Base-by-base conservation (phyloP, 2,329 filamentous ascomycete species). In the Colletotrichum gloeosporioides region DNA sequence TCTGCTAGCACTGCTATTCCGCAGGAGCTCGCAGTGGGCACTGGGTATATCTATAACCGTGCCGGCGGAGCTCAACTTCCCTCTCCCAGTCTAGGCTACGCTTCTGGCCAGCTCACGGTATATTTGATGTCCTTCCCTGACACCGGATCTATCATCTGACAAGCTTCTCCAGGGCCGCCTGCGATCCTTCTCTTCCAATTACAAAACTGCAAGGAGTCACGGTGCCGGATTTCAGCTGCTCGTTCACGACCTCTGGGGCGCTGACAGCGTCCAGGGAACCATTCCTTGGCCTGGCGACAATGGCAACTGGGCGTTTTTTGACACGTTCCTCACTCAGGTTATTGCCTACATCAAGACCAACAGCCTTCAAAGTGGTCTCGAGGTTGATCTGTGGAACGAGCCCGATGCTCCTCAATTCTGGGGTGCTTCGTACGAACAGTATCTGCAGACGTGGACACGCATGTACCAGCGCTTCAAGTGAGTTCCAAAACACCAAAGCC, bases 331-430 rank as follows among this genome's bases (percentile, higher is more conserved):
- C 3, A 53, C 44, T 12, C 44, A 53, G 12, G 44, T 53, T 0
- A 53, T 53, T 53, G 44, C 44, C 0, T 13, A 8, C n/a, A 53
- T 53, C 44, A 53, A 53, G n/a, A 53, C 6, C 10, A 53, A 22
- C 44, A 53, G 22, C 29, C 59, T 73, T 12, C 39, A 31, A 31
- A 57, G 44, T 15, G 75, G 66, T 4, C 67, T 77, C 7, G 69
- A 59, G 16, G 71, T 77, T 31, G 75, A 77, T 53, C 71, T 77
- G 16, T 77, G 75, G 75, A 77, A 77, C 25, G 75, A 77, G 55
- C 75, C 75, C 22, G 71, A 77, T 53, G 63, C 67, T 10, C 34
- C 34, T 16, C 39, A 22, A 15, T 77, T 77, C 39, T 77, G 75
- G 75, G 68, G 69, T 16, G 32, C 65, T 18, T 64, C 67, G 25